These are phyloP conservation scores for Colletotrichum somersetense DNA, from an alignment of 2,329 filamentous ascomycete species.

Conservation along the genomic window DNA sequence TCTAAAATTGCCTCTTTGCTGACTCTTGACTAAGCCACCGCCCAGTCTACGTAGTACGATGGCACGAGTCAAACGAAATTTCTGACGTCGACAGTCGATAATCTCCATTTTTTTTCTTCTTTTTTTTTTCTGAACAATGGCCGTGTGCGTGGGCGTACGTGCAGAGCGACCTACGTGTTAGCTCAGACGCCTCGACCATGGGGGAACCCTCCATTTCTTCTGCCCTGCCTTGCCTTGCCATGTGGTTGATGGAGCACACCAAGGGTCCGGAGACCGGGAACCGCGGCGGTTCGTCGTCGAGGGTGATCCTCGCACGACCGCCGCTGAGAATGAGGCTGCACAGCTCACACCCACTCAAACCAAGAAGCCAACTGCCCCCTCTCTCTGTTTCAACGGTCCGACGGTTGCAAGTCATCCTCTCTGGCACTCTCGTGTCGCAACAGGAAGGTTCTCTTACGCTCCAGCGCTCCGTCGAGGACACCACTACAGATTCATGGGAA, in stretches of 20 bases:
- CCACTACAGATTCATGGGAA: neutral
- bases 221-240: slow-evolving; percentile 37
- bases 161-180: slow-evolving; percentile 25
- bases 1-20: slow-evolving; percentile 39
- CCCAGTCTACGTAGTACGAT: slow-evolving; percentile 1
- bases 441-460: too few relatives aligned
- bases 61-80: slow-evolving; percentile 39
- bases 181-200: slow-evolving; percentile 32
- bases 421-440: neutral
- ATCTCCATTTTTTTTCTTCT: slow-evolving; percentile 4
- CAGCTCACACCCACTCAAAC: slow-evolving; percentile 33
- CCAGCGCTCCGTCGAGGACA: neutral
- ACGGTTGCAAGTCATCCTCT: slow-evolving; percentile 17
- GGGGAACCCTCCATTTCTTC: slow-evolving; percentile 40
- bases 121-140: neutral
- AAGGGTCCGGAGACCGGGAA: slow-evolving; percentile 23
- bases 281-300: slow-evolving; percentile 21
- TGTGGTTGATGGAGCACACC: slow-evolving; percentile 39
- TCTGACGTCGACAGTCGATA: slow-evolving; percentile 38
- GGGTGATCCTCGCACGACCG: slow-evolving; percentile 37
- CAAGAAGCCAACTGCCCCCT: neutral
- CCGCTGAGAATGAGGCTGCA: slow-evolving; percentile 42
- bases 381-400: slow-evolving; percentile 32
- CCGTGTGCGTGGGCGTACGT: slow-evolving; percentile 17
- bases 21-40: slow-evolving; percentile 35